phyloP scores from a whole-genome alignment of 1,139 yeast species.

The Groenewaldozyma sp. region DNA sequence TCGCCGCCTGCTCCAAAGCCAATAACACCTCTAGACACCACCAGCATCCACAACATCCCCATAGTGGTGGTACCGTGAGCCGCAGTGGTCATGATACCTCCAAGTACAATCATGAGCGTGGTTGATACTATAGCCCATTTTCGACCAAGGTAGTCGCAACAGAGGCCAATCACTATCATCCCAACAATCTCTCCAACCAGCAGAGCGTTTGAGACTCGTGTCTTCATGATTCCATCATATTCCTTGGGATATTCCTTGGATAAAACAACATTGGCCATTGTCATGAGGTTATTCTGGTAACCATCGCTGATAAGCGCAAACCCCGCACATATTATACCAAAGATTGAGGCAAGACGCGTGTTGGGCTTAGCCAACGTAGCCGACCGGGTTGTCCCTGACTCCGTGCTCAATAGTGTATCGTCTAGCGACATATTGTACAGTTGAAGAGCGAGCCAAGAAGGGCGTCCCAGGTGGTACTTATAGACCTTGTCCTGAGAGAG shows the following conservation, averaged over 20 bases:
- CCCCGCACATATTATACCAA: slow-evolving; percentile 45
- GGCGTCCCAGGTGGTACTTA: no score
- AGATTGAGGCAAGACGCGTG: slow-evolving; percentile 9
- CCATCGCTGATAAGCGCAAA: slow-evolving; percentile 56
- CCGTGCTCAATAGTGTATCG: no score
- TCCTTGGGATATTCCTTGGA: slow-evolving; percentile 37
- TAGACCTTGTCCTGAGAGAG: no score
- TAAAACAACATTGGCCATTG: slow-evolving; percentile 47
- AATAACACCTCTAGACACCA: slow-evolving; percentile 52
- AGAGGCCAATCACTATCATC: slow-evolving; percentile 44
- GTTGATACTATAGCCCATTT: slow-evolving; percentile 50
- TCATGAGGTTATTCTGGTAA: slow-evolving; percentile 53
- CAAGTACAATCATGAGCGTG: slow-evolving; percentile 44
- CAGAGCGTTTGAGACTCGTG: slow-evolving; percentile 50
- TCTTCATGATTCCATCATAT: slow-evolving; percentile 39
- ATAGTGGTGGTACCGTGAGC: slow-evolving; percentile 42
- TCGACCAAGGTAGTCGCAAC: slow-evolving; percentile 50
- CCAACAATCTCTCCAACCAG: slow-evolving; percentile 54
- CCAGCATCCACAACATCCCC: slow-evolving; percentile 71
- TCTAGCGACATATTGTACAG: no score
- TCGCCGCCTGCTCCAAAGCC: slow-evolving; percentile 78
- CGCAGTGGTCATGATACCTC: slow-evolving; percentile 49
- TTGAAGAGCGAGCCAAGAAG: no score
- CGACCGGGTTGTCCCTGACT: no score
- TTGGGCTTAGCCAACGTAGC: no score